phyloP scores from a whole-genome alignment of 305 asterid genomes.

The Fraxinus floribunda region DNA sequence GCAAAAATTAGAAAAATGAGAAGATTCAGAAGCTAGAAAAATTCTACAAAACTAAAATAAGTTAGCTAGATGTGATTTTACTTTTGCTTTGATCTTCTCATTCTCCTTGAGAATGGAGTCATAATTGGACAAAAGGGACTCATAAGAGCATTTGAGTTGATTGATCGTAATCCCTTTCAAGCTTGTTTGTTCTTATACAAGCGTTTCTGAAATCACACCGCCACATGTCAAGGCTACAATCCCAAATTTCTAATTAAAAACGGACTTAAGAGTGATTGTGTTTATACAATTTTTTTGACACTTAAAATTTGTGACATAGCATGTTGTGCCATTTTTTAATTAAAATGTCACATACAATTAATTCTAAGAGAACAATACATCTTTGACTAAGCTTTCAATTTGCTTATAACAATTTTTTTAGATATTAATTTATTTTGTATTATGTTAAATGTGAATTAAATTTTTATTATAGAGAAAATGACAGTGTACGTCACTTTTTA shows the following conservation, averaged over 20 bases:
- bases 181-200: slow-evolving; percentile 89
- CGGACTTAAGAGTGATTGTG: no score
- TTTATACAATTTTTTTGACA: no score
- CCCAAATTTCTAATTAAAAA: slow-evolving; percentile 48
- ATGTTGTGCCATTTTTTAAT: no score
- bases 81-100: slow-evolving; percentile 84
- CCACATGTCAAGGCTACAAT: slow-evolving; percentile 93
- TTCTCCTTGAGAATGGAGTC: slow-evolving; percentile 74
- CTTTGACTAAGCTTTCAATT: no score
- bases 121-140: slow-evolving; percentile 64
- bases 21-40: not conserved
- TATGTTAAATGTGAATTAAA: no score
- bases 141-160: slow-evolving; percentile 66
- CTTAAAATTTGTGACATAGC: no score
- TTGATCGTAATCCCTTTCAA: slow-evolving; percentile 80
- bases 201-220: slow-evolving; percentile 97
- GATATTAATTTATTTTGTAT: no score
- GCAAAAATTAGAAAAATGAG: not conserved
- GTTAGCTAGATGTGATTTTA: slow-evolving; percentile 23
- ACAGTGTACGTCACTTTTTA: no score
- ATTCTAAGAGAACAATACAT: no score
- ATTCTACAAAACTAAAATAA: not conserved
- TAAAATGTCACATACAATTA: no score
- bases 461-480: no score
- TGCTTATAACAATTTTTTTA: no score